These are phyloP conservation scores for Monosporascus sp. DNA, from an alignment of 2,329 filamentous ascomycete species.

Conservation along the genomic window DNA sequence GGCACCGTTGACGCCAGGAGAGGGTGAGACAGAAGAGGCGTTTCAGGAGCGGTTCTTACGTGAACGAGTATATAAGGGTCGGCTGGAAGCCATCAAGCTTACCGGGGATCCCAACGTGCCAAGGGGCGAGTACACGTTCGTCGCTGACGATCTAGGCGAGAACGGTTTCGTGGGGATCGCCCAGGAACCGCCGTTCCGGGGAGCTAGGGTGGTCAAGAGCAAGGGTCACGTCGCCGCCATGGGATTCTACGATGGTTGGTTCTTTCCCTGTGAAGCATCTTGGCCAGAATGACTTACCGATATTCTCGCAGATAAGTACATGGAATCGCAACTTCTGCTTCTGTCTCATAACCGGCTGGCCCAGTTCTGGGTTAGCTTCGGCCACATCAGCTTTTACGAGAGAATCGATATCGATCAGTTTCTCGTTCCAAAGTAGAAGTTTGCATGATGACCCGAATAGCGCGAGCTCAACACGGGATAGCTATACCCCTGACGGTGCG, in stretches of 20 bases:
- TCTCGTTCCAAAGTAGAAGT: conserved; percentile 20
- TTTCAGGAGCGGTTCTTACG: conserved; percentile 41
- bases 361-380: conserved; percentile 70
- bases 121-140: conserved; percentile 77
- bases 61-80: conserved; percentile 54
- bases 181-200: conserved; percentile 64
- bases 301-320: conserved; percentile 59
- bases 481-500: too few relatives aligned
- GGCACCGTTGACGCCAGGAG: conserved; percentile 33
- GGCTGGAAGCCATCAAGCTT: conserved; percentile 79
- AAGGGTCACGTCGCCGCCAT: conserved; percentile 71
- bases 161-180: conserved; percentile 59
- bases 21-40: conserved; percentile 39
- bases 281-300: conserved; percentile 5
- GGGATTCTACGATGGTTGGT: conserved; percentile 67
- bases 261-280: not conserved
- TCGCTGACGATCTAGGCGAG: conserved; percentile 70
- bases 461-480: not conserved
- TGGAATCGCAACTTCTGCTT: conserved; percentile 71
- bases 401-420: conserved; percentile 55
- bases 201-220: conserved; percentile 67
- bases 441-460: not conserved
- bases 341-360: conserved; percentile 73
- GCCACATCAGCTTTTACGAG: conserved; percentile 56
- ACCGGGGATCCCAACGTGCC: conserved; percentile 91